Conservation (phyloP, 495 filamentous ascomycete species). For the Lichenothelia convexa region DNA sequence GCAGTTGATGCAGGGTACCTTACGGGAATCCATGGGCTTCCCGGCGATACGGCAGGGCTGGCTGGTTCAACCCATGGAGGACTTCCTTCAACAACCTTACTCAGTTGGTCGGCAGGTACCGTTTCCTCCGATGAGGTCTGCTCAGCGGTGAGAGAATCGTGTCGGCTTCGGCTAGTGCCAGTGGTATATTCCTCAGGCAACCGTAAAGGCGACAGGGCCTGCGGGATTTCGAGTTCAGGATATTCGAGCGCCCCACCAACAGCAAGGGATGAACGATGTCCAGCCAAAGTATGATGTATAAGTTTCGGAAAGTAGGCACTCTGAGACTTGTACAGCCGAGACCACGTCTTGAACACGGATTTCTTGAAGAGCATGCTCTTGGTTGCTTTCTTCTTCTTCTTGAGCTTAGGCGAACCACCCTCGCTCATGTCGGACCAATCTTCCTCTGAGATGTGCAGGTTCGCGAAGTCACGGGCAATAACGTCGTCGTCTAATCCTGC, state of each 20-base stretch:
- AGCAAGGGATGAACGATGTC: slow-evolving; percentile 9
- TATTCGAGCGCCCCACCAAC: slow-evolving; percentile 11
- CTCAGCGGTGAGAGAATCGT: not conserved
- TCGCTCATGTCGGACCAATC: not conserved
- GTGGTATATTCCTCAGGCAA: not conserved
- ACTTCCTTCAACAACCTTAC: not conserved
- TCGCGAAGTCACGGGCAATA: slow-evolving; percentile 11
- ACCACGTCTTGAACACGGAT: slow-evolving; percentile 1
- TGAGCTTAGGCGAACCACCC: not conserved
- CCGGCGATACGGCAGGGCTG: not conserved
- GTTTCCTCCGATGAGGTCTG: not conserved
- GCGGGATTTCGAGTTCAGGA: slow-evolving; percentile 15
- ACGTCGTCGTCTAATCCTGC: slow-evolving; percentile 10
- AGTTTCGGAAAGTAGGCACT: slow-evolving; percentile 2
- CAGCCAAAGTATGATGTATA: not conserved
- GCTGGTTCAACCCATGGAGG: not conserved
- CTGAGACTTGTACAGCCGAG: slow-evolving; percentile 3
- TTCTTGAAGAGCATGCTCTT: slow-evolving; percentile 7
- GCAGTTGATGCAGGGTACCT: no score
- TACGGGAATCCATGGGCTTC: no score
- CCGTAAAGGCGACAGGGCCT: slow-evolving; percentile 1
- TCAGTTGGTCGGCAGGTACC: not conserved
- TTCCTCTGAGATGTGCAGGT: not conserved
- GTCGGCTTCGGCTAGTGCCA: not conserved
- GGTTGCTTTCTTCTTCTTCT: not conserved